A percentile compares a stretch with the other conserved stretches of the same genome.
Conservation (phyloP, 371 early-diverging fungal genomes). For the Mortierella sp. region DNA sequence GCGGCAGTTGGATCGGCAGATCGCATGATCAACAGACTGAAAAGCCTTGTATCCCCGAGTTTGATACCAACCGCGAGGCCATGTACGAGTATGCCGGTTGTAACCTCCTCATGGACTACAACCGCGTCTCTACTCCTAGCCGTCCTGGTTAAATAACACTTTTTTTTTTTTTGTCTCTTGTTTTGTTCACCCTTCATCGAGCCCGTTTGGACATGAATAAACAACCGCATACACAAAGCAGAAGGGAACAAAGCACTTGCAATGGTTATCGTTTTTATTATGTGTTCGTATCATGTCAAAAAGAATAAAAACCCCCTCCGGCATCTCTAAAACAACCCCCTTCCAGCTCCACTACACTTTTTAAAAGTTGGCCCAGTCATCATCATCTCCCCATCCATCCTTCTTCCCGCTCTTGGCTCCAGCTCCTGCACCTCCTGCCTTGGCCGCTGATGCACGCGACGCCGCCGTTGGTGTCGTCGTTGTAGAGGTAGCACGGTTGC, state of each 20-base stretch:
- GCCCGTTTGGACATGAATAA: background rate
- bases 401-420: conserved; percentile 48
- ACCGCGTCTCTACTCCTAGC: conserved; percentile 76
- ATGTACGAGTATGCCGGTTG: conserved; percentile 75
- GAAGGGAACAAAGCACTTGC: background rate
- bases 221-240: background rate
- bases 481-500: conserved; percentile 17
- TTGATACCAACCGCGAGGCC: conserved; percentile 73
- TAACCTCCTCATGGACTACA: conserved; percentile 77
- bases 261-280: conserved; percentile 7
- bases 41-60: conserved; percentile 72
- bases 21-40: conserved; percentile 36
- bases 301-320: background rate
- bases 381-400: conserved; percentile 59
- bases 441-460: conserved; percentile 20
- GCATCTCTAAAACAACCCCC: background rate
- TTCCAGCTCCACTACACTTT: background rate
- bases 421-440: conserved; percentile 23
- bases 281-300: background rate
- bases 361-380: conserved; percentile 60
- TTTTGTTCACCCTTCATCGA: background rate
- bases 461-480: conserved; percentile 18
- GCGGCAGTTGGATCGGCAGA: conserved; percentile 59
- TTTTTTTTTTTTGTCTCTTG: background rate
- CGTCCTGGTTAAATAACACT: conserved; percentile 60